Conservation (phyloP, 306 rosid genomes). For the Cyclanthera cordifolia region DNA sequence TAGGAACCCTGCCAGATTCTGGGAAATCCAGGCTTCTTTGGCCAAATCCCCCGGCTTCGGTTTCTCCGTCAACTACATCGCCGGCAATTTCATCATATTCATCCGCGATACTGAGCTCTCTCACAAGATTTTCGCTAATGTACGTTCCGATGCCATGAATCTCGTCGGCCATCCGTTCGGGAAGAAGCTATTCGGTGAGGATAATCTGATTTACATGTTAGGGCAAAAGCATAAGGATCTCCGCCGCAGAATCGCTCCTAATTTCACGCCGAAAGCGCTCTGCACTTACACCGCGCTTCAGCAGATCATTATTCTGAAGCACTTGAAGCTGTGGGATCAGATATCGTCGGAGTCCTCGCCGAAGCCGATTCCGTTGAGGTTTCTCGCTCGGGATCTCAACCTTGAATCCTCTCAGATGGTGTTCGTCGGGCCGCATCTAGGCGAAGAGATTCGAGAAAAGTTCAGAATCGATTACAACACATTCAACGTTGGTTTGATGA, state of each 20-base stretch:
- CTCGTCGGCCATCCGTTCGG: constrained; percentile 90
- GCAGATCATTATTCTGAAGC: constrained; percentile 60
- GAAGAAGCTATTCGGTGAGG: constrained; percentile 76
- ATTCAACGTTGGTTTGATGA: constrained; percentile 80
- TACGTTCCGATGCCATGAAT: constrained; percentile 55
- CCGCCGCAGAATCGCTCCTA: constrained; percentile 81
- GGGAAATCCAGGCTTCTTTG: constrained; percentile 49
- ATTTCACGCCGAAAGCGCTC: constrained; percentile 68
- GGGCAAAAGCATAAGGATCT: constrained; percentile 75
- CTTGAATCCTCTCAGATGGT: constrained; percentile 74
- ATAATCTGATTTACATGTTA: constrained; percentile 72
- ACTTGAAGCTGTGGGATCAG: constrained; percentile 41
- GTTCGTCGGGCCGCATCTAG: constrained; percentile 72
- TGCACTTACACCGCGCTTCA: constrained; percentile 59
- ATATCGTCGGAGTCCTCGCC: constrained; percentile 9
- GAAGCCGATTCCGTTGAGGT: constrained; percentile 32
- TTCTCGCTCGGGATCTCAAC: constrained; percentile 63
- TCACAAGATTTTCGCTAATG: constrained; percentile 71
- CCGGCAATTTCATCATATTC: constrained; percentile 66
- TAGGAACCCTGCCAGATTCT: constrained; percentile 49
- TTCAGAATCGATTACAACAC: constrained; percentile 54
- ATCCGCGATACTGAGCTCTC: constrained; percentile 68
- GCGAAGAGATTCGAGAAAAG: constrained; percentile 27
- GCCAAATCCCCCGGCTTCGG: constrained; percentile 45
- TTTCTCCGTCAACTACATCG: constrained; percentile 54